phyloP scores from a whole-genome alignment of 2,329 filamentous ascomycete species.

The Nothopassalora personata region DNA sequence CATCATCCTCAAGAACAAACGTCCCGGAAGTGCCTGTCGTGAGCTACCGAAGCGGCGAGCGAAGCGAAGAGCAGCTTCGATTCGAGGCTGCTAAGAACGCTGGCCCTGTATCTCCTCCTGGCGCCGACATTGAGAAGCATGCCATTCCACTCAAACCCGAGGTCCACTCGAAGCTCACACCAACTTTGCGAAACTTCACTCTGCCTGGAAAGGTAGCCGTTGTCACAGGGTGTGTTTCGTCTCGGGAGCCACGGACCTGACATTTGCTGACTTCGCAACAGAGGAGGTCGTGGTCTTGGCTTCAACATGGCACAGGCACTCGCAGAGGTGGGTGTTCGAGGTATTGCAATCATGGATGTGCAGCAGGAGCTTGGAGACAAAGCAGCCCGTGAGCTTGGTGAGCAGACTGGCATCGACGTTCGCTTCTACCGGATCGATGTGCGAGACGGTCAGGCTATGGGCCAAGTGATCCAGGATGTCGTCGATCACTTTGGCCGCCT shows the following conservation, averaged over 20 bases:
- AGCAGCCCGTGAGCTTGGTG: slow-evolving; percentile 63
- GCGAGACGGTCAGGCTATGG: slow-evolving; percentile 64
- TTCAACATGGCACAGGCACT: slow-evolving; percentile 75
- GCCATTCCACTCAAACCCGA: slow-evolving; percentile 29
- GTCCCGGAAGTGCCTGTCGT: slow-evolving; percentile 31
- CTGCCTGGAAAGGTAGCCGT: slow-evolving; percentile 60
- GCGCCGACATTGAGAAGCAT: slow-evolving; percentile 28
- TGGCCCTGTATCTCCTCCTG: slow-evolving; percentile 32
- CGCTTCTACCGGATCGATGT: slow-evolving; percentile 77
- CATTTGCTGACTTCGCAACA: slow-evolving; percentile 32
- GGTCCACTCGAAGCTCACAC: slow-evolving; percentile 51
- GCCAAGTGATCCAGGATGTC: slow-evolving; percentile 62
- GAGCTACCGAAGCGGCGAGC: slow-evolving; percentile 30
- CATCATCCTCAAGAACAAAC: slow-evolving; percentile 18
- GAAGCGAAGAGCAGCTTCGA: slow-evolving; percentile 26
- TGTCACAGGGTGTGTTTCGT: slow-evolving; percentile 57
- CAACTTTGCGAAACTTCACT: slow-evolving; percentile 64
- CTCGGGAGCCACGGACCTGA: neutral
- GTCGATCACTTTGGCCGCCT: slow-evolving; percentile 62
- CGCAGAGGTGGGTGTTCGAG: slow-evolving; percentile 68
- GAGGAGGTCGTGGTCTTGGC: slow-evolving; percentile 70
- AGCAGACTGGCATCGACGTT: slow-evolving; percentile 66
- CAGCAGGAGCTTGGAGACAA: slow-evolving; percentile 69
- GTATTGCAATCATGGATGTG: slow-evolving; percentile 69
- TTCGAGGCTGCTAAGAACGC: slow-evolving; percentile 17